Evolutionary conservation across 106 monocot genomes (phyloP).

Genomic region (Hemerocallis citrina): DNA sequence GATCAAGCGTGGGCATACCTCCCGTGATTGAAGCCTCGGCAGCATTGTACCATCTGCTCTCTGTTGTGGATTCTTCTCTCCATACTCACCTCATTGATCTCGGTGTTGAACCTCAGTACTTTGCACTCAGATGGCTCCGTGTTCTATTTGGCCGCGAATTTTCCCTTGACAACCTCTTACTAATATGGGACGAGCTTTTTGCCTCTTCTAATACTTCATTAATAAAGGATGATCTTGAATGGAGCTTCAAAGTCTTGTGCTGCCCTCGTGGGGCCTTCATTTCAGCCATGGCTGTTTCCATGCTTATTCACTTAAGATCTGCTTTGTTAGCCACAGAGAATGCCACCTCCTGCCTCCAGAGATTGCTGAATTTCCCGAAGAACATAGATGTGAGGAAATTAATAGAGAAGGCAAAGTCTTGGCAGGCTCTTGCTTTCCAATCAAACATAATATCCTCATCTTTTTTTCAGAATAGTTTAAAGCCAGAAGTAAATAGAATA

Average conservation of each 20-base stretch:
- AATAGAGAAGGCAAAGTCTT: constrained; percentile 53
- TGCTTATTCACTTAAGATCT: constrained; percentile 60
- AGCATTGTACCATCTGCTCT: constrained; percentile 60
- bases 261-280: constrained; percentile 57
- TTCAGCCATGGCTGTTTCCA: constrained; percentile 49
- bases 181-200: constrained; percentile 70
- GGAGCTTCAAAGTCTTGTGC: constrained; percentile 33
- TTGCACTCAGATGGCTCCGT: constrained; percentile 64
- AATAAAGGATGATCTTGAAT: constrained; percentile 13
- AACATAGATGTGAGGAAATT: constrained; percentile 38
- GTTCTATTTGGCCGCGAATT: constrained; percentile 76
- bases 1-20: constrained; percentile 29
- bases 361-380: constrained; percentile 55
- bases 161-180: constrained; percentile 42
- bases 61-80: constrained; percentile 48
- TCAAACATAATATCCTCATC: constrained; percentile 12
- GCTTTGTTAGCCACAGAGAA: constrained; percentile 61
- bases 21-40: constrained; percentile 68
- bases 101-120: constrained; percentile 76
- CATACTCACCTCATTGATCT: constrained; percentile 58
- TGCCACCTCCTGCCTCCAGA: constrained; percentile 59
- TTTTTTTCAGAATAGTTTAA: constrained; percentile 8
- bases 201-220: constrained; percentile 25
- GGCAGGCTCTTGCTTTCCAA: constrained; percentile 44
- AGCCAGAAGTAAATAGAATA: constrained; percentile 1